Conservation (phyloP, 2,329 filamentous ascomycete species). For the Leptographium lundbergii region DNA sequence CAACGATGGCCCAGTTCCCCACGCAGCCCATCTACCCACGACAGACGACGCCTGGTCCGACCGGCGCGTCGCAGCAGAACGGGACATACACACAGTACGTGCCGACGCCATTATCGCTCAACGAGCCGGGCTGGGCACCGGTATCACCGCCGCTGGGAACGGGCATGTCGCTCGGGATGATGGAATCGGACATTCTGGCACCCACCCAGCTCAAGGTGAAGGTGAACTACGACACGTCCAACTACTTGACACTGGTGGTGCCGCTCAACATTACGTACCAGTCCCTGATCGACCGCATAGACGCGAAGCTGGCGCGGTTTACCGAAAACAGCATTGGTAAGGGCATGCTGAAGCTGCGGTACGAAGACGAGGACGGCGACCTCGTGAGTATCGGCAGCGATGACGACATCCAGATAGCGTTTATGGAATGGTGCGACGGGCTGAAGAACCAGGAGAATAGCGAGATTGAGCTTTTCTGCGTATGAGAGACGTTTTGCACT, state of each 20-base stretch:
- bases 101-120: neutral
- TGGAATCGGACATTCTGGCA: slow-evolving; percentile 31
- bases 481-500: slow-evolving; percentile 26
- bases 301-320: slow-evolving; percentile 82
- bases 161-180: slow-evolving; percentile 20
- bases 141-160: slow-evolving; percentile 23
- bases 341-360: slow-evolving; percentile 75
- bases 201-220: slow-evolving; percentile 86
- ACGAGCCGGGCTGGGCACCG: slow-evolving; percentile 20
- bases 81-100: neutral
- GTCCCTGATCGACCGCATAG: slow-evolving; percentile 86
- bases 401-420: slow-evolving; percentile 91
- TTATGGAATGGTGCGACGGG: slow-evolving; percentile 83
- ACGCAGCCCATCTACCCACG: slow-evolving; percentile 39
- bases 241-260: slow-evolving; percentile 91
- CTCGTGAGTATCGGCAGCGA: slow-evolving; percentile 89
- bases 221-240: slow-evolving; percentile 74
- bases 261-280: slow-evolving; percentile 92
- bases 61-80: slow-evolving; percentile 7
- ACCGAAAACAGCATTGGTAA: slow-evolving; percentile 73
- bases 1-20: slow-evolving; percentile 43
- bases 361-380: slow-evolving; percentile 84
- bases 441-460: slow-evolving; percentile 45
- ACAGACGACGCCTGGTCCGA: slow-evolving; percentile 30
- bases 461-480: slow-evolving; percentile 81